A percentile compares a stretch with the other conserved stretches of the same genome.
phyloP scores from a whole-genome alignment of 2,329 filamentous ascomycete species.

The Hypoxylon sp. region DNA sequence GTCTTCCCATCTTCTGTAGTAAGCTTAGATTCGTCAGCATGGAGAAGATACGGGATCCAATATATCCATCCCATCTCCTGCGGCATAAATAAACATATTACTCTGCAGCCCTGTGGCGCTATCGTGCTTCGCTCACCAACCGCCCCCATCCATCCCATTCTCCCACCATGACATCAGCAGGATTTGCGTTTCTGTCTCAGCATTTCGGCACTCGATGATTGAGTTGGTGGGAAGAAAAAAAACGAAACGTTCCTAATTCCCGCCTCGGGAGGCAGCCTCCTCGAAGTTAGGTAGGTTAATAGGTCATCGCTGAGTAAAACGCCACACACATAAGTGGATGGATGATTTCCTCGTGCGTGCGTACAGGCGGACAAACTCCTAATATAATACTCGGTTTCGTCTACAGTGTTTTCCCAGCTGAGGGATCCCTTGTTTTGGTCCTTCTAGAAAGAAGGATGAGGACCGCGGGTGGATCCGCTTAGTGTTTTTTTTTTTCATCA shows the following conservation, averaged over 20 bases:
- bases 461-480: slow-evolving; percentile 14
- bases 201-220: slow-evolving; percentile 28
- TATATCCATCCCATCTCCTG: slow-evolving; percentile 25
- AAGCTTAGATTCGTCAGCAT: slow-evolving; percentile 19
- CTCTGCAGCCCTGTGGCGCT: slow-evolving; percentile 37
- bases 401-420: slow-evolving; percentile 34
- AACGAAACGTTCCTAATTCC: slow-evolving; percentile 5
- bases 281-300: too few species aligned
- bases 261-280: slow-evolving; percentile 13
- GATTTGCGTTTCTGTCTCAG: slow-evolving; percentile 28
- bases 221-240: slow-evolving; percentile 25
- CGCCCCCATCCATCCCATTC: slow-evolving; percentile 4
- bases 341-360: slow-evolving; percentile 14
- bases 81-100: slow-evolving; percentile 45
- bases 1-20: slow-evolving; percentile 24
- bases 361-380: slow-evolving; percentile 6
- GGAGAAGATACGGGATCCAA: slow-evolving; percentile 6
- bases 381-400: slow-evolving; percentile 28
- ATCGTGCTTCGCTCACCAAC: slow-evolving; percentile 17
- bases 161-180: slow-evolving; percentile 28
- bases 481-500: slow-evolving; percentile 11
- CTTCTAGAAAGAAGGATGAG: slow-evolving; percentile 39
- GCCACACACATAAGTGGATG: slow-evolving; percentile 12
- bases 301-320: slow-evolving; percentile 2
- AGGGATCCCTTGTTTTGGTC: slow-evolving; percentile 16